Evolutionary conservation across 2,329 filamentous ascomycete genomes (phyloP).

Genomic region (Emergomyces pasteurianus): DNA sequence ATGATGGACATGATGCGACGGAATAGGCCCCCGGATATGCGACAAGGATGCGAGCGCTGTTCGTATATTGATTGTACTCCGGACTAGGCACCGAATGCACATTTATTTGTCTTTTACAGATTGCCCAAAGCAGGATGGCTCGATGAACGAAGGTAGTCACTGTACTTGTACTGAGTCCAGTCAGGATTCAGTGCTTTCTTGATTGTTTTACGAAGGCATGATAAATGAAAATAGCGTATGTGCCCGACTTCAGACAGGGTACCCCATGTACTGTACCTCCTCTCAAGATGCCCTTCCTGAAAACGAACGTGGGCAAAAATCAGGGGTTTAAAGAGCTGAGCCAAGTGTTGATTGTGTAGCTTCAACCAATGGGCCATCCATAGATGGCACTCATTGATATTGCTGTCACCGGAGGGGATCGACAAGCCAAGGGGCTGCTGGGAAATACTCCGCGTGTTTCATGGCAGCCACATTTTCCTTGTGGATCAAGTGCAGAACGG

Average conservation of each 20-base stretch:
- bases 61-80: not conserved
- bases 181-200: too few relatives aligned
- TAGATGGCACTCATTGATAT: not conserved
- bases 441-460: conserved; percentile 1
- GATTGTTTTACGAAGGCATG: not conserved
- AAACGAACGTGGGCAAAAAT: not conserved
- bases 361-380: not conserved
- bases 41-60: not conserved
- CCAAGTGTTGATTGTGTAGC: not conserved
- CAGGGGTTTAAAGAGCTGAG: not conserved
- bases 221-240: not conserved
- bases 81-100: not conserved
- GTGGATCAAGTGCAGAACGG: not conserved
- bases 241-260: not conserved
- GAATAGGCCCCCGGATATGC: not conserved
- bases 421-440: not conserved
- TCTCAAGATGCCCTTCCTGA: not conserved
- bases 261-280: not conserved
- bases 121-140: not conserved
- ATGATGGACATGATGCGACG: too few relatives aligned
- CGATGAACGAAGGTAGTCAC: not conserved
- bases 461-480: not conserved
- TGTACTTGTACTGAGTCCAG: too few relatives aligned
- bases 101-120: too few relatives aligned
- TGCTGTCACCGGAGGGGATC: not conserved